A percentile compares a stretch with the other conserved stretches of the same genome.
phyloP scores from a whole-genome alignment of 108 stramenopile species.

The Pseudonitzschia delicatissima region DNA sequence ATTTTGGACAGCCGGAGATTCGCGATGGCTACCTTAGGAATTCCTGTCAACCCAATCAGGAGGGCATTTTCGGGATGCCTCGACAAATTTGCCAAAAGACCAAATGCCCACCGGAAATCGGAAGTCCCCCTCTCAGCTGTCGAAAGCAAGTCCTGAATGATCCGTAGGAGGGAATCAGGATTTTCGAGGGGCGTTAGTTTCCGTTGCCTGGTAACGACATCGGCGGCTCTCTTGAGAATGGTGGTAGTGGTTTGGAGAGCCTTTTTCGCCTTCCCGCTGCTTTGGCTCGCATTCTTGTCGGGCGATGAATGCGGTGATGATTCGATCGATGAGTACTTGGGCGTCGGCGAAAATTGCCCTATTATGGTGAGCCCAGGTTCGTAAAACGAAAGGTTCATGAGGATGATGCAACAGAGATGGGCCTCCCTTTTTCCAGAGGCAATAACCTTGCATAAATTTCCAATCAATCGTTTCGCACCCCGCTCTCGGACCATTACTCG shows the following conservation, averaged over 20 bases:
- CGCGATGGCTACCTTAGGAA: slow-evolving; percentile 24
- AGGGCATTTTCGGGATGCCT: slow-evolving; percentile 36
- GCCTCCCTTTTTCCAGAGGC: slow-evolving; percentile 25
- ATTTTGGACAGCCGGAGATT: slow-evolving; percentile 20
- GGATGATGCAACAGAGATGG: slow-evolving; percentile 31
- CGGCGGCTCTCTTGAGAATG: background rate
- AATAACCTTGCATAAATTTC: slow-evolving; percentile 31
- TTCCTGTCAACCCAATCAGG: slow-evolving; percentile 30
- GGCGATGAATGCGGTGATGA: background rate
- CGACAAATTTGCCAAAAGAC: slow-evolving; percentile 21
- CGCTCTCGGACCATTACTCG: slow-evolving; percentile 35
- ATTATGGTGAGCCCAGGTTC: slow-evolving; percentile 27
- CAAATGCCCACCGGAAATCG: slow-evolving; percentile 42
- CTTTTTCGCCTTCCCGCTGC: background rate
- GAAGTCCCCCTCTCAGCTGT: slow-evolving; percentile 31
- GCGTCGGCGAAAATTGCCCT: slow-evolving; percentile 37
- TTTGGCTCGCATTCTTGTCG: background rate
- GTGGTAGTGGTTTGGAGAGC: background rate
- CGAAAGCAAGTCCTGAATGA: slow-evolving; percentile 31
- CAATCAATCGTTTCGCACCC: slow-evolving; percentile 23
- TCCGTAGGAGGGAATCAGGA: slow-evolving; percentile 33
- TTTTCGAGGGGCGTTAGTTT: slow-evolving; percentile 38
- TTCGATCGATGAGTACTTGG: background rate
- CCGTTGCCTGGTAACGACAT: background rate
- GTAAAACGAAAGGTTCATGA: slow-evolving; percentile 37